These are phyloP conservation scores for Discostella pseudostelligera DNA, from an alignment of 108 stramenopile species.

Conservation along the genomic window DNA sequence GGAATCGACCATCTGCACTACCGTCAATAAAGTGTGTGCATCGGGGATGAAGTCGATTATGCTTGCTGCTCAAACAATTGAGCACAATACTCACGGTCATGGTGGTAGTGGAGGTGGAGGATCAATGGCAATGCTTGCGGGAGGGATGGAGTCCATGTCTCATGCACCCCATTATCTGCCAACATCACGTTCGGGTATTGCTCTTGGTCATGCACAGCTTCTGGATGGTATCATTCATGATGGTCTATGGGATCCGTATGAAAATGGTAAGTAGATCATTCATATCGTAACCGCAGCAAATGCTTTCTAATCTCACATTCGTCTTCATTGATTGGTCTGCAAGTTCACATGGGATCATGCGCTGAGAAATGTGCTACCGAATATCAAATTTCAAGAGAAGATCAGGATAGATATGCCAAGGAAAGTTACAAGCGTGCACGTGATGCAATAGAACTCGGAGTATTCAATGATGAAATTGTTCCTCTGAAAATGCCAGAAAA, in stretches of 20 bases:
- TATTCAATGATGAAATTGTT: conserved; percentile 78
- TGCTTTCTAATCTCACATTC: too few relatives aligned
- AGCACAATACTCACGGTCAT: conserved; percentile 19
- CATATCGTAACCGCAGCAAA: neutral
- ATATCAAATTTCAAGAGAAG: conserved; percentile 80
- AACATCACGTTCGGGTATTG: conserved; percentile 61
- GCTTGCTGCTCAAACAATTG: conserved; percentile 76
- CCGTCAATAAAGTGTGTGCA: conserved; percentile 97
- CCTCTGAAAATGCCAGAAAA: conserved; percentile 68
- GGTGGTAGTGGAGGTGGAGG: conserved; percentile 6
- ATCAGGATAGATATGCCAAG: conserved; percentile 91
- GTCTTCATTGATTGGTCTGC: too few relatives aligned
- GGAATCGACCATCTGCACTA: conserved; percentile 65
- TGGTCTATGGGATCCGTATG: conserved; percentile 95
- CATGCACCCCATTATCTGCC: conserved; percentile 94
- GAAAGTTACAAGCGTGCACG: conserved; percentile 82
- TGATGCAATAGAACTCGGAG: conserved; percentile 66
- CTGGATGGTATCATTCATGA: conserved; percentile 90
- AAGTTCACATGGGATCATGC: conserved; percentile 94
- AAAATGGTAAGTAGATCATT: conserved; percentile 56
- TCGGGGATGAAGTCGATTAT: conserved; percentile 93
- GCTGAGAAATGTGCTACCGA: conserved; percentile 89
- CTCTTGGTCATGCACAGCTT: conserved; percentile 70
- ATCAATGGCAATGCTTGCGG: conserved; percentile 74
- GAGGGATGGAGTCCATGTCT: conserved; percentile 97